Evolutionary conservation across 2,329 filamentous ascomycete genomes (phyloP).

Genomic region (Ophiostoma sp.): DNA sequence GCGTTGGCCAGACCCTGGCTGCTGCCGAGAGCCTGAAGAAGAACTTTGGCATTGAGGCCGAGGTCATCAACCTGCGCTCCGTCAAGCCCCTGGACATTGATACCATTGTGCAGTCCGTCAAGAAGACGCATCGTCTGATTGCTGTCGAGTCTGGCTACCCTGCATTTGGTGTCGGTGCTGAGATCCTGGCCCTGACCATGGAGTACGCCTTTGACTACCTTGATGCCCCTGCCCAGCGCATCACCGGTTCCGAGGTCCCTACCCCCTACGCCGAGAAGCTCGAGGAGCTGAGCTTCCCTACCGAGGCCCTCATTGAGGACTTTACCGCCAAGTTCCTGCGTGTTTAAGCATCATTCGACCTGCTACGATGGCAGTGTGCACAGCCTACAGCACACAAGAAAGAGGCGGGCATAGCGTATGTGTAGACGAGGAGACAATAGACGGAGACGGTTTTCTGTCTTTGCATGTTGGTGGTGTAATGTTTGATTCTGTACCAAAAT

Average conservation of each 20-base stretch:
- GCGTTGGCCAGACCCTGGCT: conserved; percentile 82
- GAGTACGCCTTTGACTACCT: conserved; percentile 99
- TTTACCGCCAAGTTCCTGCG: conserved; percentile 85
- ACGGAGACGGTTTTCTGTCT: neutral
- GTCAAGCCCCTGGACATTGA: conserved; percentile 96
- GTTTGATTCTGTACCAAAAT: conserved; percentile 14
- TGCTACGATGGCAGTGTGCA: neutral
- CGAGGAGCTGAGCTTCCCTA: conserved; percentile 93
- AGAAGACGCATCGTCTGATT: conserved; percentile 94
- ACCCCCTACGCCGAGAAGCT: conserved; percentile 91
- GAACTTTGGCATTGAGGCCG: conserved; percentile 91
- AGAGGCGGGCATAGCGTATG: neutral
- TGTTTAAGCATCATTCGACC: conserved; percentile 37
- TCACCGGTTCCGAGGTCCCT: conserved; percentile 95
- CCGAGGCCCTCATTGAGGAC: conserved; percentile 77
- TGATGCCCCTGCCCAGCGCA: conserved; percentile 83
- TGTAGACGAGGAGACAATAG: conserved; percentile 7
- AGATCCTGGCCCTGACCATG: conserved; percentile 91
- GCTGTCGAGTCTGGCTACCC: conserved; percentile 95
- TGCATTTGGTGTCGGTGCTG: conserved; percentile 83
- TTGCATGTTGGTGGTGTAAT: conserved; percentile 3
- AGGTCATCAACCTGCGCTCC: conserved; percentile 97
- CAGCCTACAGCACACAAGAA: neutral
- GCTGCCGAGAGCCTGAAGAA: conserved; percentile 90
- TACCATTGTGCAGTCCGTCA: conserved; percentile 90